Evolutionary conservation across 148 eudicot genomes (phyloP).

Genomic region (Rhododendron henanense): DNA sequence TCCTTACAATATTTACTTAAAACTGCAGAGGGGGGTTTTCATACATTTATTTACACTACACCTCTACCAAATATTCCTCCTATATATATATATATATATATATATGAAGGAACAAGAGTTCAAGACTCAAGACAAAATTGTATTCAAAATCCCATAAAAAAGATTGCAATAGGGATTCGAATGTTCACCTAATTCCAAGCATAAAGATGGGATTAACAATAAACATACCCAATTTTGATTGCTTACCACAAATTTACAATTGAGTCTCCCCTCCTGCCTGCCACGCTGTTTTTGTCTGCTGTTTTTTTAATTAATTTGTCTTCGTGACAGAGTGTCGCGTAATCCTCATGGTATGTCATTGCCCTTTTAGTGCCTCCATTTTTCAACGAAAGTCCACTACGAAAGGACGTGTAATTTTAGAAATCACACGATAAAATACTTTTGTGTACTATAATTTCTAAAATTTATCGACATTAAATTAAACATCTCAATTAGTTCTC

Average conservation of each 20-base stretch:
- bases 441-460: not conserved
- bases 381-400: not conserved
- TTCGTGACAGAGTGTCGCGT: not conserved
- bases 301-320: not conserved
- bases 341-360: too few species aligned
- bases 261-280: not conserved
- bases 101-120: not conserved
- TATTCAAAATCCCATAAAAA: not conserved
- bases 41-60: not conserved
- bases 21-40: too few species aligned
- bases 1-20: not conserved
- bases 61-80: not conserved
- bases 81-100: too few species aligned
- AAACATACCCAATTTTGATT: not conserved
- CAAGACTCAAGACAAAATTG: not conserved
- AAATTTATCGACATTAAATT: too few species aligned
- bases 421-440: too few species aligned
- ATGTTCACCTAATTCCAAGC: not conserved
- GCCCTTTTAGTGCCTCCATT: not conserved
- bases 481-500: not conserved
- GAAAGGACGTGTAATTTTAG: not conserved
- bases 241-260: not conserved
- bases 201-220: not conserved
- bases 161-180: not conserved
- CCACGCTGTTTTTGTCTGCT: not conserved